Conservation (phyloP, 805 yeast species). For the Scheffersomyces coipomensis region DNA sequence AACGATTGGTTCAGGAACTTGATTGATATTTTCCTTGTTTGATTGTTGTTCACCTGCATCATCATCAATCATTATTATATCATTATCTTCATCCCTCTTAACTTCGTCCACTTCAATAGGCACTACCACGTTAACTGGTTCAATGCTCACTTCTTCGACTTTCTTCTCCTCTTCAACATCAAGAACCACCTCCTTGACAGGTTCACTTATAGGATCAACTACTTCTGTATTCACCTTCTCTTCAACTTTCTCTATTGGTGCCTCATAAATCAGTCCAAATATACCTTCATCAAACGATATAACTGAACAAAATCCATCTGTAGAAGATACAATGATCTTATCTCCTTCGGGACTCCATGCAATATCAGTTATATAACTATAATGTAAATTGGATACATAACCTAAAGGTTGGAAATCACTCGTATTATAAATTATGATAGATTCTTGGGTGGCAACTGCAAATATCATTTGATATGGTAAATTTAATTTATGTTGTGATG, state of each 20-base stretch:
- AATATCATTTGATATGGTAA: conserved; percentile 80
- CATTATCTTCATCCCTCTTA: background rate
- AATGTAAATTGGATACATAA: conserved; percentile 75
- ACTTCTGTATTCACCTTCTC: background rate
- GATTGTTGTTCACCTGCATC: background rate
- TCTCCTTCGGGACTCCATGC: conserved; percentile 81
- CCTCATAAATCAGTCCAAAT: conserved; percentile 47
- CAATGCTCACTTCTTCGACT: conserved; percentile 1
- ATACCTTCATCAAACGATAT: conserved; percentile 51
- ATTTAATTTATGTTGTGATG: conserved; percentile 37
- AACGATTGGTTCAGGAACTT: background rate
- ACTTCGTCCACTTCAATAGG: background rate
- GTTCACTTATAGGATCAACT: background rate
- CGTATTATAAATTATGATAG: conserved; percentile 81
- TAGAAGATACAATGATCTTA: conserved; percentile 69
- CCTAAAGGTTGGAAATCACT: conserved; percentile 68
- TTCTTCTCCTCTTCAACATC: background rate
- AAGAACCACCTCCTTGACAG: too few species aligned
- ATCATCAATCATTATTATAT: background rate
- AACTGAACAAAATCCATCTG: conserved; percentile 89
- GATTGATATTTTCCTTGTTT: background rate
- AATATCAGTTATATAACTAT: conserved; percentile 83
- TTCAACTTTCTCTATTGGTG: background rate
- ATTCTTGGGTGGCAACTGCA: conserved; percentile 91
- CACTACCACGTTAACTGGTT: background rate